Percentiles rank a stretch among this genome's conserved stretches.
Evolutionary conservation across 768 basidiomycete genomes (phyloP).

Genomic region (Termitomyces sp.): DNA sequence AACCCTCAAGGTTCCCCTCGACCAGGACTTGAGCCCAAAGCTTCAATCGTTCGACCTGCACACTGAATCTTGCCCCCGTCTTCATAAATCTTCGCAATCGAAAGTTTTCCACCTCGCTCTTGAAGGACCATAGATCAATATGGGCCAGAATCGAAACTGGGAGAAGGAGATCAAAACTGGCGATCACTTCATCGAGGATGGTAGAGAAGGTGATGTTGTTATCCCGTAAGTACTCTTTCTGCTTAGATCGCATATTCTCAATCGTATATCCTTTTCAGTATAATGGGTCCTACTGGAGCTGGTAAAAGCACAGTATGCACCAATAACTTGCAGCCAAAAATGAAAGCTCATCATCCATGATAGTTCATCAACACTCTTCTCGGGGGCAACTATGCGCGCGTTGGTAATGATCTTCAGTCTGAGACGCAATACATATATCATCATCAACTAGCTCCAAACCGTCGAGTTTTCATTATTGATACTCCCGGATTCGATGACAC

Average conservation of each 20-base stretch:
- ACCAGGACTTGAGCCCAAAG: not conserved
- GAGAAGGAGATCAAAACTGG: slow-evolving; percentile 2
- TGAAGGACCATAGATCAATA: not conserved
- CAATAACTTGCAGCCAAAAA: not conserved
- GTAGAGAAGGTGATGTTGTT: slow-evolving; percentile 3
- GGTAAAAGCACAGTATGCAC: slow-evolving; percentile 8
- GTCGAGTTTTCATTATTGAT: slow-evolving; percentile 7
- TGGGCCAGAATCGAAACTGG: slow-evolving; percentile 4
- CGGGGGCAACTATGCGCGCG: not conserved
- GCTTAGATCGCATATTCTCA: not conserved
- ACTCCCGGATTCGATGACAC: slow-evolving; percentile 10
- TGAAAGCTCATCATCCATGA: not conserved
- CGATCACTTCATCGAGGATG: slow-evolving; percentile 2
- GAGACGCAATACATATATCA: slow-evolving; percentile 5
- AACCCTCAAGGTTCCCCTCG: not conserved
- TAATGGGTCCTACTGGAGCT: slow-evolving; percentile 5
- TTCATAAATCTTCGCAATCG: not conserved
- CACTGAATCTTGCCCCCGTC: not conserved
- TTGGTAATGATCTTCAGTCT: slow-evolving; percentile 6
- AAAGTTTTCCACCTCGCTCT: not conserved
- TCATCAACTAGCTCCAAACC: not conserved
- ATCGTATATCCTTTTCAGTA: not conserved
- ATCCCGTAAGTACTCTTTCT: not conserved
- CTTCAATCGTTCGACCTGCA: not conserved
- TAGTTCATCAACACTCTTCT: slow-evolving; percentile 9